Evolutionary conservation across 2,329 filamentous ascomycete species (phyloP), one percentile per base, ranked within the genome.

Genomic region (Hypoxylon sp.): DNA sequence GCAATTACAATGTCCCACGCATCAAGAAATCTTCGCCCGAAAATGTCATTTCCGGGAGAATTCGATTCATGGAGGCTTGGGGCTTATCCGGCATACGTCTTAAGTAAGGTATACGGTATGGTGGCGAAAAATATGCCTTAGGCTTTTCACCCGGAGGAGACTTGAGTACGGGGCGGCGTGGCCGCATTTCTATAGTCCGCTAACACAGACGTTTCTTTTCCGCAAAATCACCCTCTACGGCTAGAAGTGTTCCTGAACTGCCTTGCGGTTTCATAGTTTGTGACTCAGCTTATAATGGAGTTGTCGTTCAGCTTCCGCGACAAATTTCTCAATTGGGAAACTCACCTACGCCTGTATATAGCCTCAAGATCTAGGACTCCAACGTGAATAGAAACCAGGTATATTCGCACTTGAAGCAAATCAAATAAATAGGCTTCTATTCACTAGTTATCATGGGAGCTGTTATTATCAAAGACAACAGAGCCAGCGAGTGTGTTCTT

Each of bases 271-370:
- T 60, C 16, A 30, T 30, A 42, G 14, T 48, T 4, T 61, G 54
- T 66, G 54, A 66, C 53, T 66, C 48, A 66, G 63, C 63, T 66
- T 62, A 65, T 26, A 57, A 57, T 57, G 42, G 40, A 33, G 44
- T 28, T 22, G 36, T 60, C 18, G 16, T 49, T 63, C 52, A 51
- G 55, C 51, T 55, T 40, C 46, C 65, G 65, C 65, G 60, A 24
- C 3, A 58, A 50, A 42, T 60, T 45, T 28, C 65, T 55, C 12
- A 16, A 60, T 51, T 40, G 20, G 62, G 65, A 33, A 68, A 60
- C 26, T 59, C 4, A 14, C 46, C 24, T 64, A 49, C 16, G 45
- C 9, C 8, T 49, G 49, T 65, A 56, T 62, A 62, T 62, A 62
- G 53, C 54, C 54, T 64, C 55, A 56, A 48, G 2, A 5, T 38